phyloP scores from a whole-genome alignment of 164 flowering plant species.

The Tetracentron sinense region DNA sequence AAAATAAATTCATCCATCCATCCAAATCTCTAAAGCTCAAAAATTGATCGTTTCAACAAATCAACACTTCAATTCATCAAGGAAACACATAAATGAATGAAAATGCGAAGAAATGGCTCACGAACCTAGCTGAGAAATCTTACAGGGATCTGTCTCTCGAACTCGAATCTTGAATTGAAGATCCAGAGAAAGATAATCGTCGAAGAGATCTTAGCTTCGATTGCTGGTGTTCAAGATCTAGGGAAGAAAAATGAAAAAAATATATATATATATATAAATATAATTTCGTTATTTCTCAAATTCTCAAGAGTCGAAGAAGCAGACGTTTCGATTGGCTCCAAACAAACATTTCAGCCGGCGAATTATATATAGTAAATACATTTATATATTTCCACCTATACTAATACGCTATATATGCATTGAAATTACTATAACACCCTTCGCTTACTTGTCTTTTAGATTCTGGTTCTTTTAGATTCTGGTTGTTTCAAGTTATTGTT shows the following conservation, averaged over 20 bases:
- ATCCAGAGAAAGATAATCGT: conserved; percentile 11
- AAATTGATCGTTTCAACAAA: too few relatives aligned
- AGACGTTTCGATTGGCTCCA: conserved; percentile 5
- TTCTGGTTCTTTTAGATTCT: too few relatives aligned
- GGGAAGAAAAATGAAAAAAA: conserved; percentile 12
- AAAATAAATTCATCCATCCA: not conserved
- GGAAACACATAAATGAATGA: not conserved
- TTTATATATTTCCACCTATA: too few relatives aligned
- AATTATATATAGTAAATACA: not conserved
- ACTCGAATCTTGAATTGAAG: conserved; percentile 7
- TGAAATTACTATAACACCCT: too few relatives aligned
- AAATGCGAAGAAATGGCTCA: not conserved
- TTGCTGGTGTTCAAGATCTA: conserved; percentile 32
- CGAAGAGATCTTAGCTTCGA: conserved; percentile 4
- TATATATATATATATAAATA: not conserved
- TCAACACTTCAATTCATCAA: too few relatives aligned
- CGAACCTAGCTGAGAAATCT: not conserved
- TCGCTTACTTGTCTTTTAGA: too few relatives aligned
- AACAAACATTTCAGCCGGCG: conserved; percentile 21
- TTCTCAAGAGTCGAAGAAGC: not conserved
- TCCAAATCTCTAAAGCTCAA: too few relatives aligned
- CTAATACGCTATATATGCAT: too few relatives aligned
- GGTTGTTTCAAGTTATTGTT: too few relatives aligned
- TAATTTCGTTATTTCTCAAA: conserved; percentile 1
- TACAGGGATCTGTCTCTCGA: not conserved